phyloP scores from a whole-genome alignment of 148 eudicot species.

The Chenopodium album region DNA sequence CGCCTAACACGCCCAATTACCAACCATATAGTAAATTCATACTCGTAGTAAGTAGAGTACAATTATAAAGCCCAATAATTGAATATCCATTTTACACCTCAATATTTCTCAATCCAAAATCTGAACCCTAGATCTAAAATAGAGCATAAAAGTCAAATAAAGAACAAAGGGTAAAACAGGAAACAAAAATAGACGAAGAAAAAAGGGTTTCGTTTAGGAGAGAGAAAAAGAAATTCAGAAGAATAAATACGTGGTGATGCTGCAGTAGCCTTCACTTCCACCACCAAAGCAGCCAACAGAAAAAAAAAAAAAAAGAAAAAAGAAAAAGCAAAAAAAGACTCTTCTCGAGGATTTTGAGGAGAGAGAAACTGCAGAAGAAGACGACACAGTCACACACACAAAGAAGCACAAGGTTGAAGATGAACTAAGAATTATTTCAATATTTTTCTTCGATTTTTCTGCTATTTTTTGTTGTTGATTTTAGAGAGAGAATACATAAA shows the following conservation, averaged over 20 bases:
- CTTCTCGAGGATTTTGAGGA: background rate
- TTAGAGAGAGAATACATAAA: background rate
- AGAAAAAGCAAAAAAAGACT: background rate
- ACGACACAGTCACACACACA: background rate
- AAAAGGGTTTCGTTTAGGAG: background rate
- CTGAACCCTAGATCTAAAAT: background rate
- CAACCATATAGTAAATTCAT: too few relatives aligned
- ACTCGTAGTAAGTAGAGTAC: too few relatives aligned
- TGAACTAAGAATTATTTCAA: background rate
- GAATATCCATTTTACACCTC: background rate
- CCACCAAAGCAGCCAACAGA: background rate
- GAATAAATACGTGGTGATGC: conserved; percentile 28
- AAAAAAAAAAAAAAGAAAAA: background rate
- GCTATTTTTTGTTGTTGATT: background rate
- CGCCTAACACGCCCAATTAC: too few relatives aligned
- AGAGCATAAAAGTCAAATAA: conserved; percentile 8
- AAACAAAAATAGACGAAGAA: background rate
- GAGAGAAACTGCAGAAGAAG: background rate
- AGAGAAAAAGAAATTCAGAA: background rate
- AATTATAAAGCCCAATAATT: background rate
- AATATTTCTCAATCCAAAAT: background rate
- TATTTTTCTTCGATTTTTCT: background rate
- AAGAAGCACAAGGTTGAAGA: background rate
- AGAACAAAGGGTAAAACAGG: conserved; percentile 1
- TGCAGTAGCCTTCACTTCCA: background rate